These are phyloP conservation scores for Lagerstroemia fauriei DNA, from an alignment of 441 rosid species.

Conservation along the genomic window DNA sequence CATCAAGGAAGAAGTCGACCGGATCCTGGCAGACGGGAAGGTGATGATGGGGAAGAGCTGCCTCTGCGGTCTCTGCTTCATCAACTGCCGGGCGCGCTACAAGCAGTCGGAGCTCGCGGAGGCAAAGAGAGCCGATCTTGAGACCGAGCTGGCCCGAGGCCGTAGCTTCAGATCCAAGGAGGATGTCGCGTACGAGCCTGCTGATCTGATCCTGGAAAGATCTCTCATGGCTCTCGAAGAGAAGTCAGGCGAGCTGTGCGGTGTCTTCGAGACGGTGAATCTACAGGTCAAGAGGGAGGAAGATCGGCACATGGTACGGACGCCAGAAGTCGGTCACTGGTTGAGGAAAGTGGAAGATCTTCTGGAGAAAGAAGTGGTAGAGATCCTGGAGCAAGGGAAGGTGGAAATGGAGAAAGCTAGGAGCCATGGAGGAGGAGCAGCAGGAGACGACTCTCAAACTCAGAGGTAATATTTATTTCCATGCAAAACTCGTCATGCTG, in stretches of 20 bases:
- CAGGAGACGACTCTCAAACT: constrained; percentile 7
- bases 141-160: constrained; percentile 17
- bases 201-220: background rate
- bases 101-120: background rate
- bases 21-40: background rate
- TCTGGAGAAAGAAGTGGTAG: background rate
- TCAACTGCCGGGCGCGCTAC: background rate
- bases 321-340: constrained; percentile 21
- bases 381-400: background rate
- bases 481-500: too few species aligned
- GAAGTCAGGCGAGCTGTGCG: background rate
- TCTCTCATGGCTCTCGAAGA: background rate
- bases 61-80: background rate
- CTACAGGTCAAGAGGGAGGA: background rate
- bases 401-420: background rate
- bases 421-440: constrained; percentile 7
- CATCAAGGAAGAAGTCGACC: background rate
- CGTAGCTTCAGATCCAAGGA: background rate
- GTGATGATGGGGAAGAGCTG: background rate
- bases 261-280: background rate
- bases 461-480: background rate
- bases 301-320: constrained; percentile 17
- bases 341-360: background rate
- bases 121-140: constrained; percentile 34
- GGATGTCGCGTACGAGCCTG: background rate